Evolutionary conservation across 2,329 filamentous ascomycete genomes (phyloP).

Genomic region (Bipolaris sorokiniana): DNA sequence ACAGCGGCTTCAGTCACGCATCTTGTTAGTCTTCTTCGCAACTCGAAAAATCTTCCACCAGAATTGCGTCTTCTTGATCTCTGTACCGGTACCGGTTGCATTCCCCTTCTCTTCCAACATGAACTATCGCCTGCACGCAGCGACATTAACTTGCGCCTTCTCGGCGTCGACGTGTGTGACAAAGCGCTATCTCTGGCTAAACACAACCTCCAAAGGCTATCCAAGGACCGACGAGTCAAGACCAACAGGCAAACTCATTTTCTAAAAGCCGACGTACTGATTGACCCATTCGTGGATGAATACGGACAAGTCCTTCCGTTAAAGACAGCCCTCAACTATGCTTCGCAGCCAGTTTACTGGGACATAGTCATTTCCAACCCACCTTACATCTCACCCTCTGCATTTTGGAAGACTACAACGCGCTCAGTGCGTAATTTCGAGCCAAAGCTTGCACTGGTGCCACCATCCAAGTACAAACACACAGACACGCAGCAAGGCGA

Average conservation of each 20-base stretch:
- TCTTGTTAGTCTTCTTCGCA: conserved; percentile 38
- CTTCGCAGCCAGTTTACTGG: conserved; percentile 33
- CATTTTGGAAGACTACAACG: conserved; percentile 67
- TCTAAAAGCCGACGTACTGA: conserved; percentile 52
- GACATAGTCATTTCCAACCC: conserved; percentile 85
- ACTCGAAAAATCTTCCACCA: conserved; percentile 26
- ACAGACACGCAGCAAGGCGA: conserved; percentile 48
- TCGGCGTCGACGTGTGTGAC: conserved; percentile 75
- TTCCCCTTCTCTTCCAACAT: conserved; percentile 75
- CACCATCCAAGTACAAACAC: conserved; percentile 14
- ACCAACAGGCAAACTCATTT: conserved; percentile 53
- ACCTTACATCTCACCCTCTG: conserved; percentile 77
- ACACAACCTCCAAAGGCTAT: conserved; percentile 63
- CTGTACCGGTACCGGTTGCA: conserved; percentile 91
- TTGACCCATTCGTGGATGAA: conserved; percentile 57
- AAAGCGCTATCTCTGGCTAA: conserved; percentile 69
- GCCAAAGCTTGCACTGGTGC: conserved; percentile 77
- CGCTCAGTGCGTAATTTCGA: conserved; percentile 83
- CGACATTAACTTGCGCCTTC: conserved; percentile 55
- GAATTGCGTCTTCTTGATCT: conserved; percentile 75
- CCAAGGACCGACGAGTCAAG: conserved; percentile 13
- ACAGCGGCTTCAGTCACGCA: conserved; percentile 51
- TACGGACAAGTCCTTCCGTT: conserved; percentile 17
- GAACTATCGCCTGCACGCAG: conserved; percentile 55
- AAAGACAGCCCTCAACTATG: conserved; percentile 23